Base-by-base conservation (phyloP, 768 basidiomycete species). In the Pisolithus marmoratus region DNA sequence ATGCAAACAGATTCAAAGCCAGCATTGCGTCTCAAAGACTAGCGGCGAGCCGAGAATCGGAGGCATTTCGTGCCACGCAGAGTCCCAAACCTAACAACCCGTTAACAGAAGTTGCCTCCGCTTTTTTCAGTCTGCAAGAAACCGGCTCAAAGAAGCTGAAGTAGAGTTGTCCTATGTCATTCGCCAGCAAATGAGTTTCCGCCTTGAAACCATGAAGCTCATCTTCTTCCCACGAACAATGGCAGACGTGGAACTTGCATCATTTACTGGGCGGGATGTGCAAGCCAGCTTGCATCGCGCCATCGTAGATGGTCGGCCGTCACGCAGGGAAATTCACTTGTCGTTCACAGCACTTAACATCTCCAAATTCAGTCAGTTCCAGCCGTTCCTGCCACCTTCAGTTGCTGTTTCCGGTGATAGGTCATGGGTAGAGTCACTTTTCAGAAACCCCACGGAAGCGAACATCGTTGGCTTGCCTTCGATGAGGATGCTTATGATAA, bases 81-180 rank as follows among this genome's bases (percentile, higher is more conserved):
- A 72, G 77, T 5, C 84, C 86, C 5, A 85, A 81, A 60, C 87
- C 87, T 7, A 84, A 84, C 47, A 91, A 90, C 56, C 84, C 90
- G 2, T 72, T 94, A 15, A 89, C 88, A 2, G 81, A 86, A 12
- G 89, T 93, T n/a, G 90, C 91, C 2, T 82, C 87, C 55, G 87
- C 90, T 27, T 88, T 92, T 82, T 66, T 93, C 74, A 79, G 50
- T 87, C 88, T 0, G 87, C 90, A 24, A 79, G 82, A 38, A 82
- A 72, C 40, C 80, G 82, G 20, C 80, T 90, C 66, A 84, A 80
- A 57, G 88, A 89, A 67, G 74, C 77, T 14, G 86, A 85, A 52
- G 67, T 71, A 8, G 77, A 72, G 1, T 65, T 87, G 8, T 77
- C 78, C 5, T 83, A 84, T 55, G 69, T 78, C 15, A 80, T 94